Base-by-base conservation (phyloP, 2,329 filamentous ascomycete species). In the Aureobasidium subglaciale region DNA sequence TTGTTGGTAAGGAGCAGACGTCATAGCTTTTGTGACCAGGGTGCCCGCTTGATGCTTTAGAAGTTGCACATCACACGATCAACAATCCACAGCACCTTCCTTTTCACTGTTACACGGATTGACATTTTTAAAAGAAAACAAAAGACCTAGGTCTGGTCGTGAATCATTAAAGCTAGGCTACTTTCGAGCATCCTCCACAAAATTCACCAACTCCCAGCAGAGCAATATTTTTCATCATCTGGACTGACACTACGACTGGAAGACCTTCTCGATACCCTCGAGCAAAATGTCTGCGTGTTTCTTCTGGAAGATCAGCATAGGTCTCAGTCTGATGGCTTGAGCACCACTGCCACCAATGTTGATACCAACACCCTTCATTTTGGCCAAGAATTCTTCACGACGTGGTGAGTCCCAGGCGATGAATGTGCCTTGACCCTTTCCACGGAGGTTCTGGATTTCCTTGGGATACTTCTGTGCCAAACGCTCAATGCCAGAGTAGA, bases 241-340 rank as follows among this genome's bases (percentile, higher is more conserved):
- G 15, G 3, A 18, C 42, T 22, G 16, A n/a, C 4, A 11, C 13
- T 35, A 48, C 3, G 43, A 48, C 4, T 16, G 30, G 20, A 60
- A 59, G 4, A 56, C 54, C 46, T 46, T 58, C 35, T 57, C 46
- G 38, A 63, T 46, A n/a, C 67, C 64, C 62, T 65, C 63, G 35
- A 93, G 72, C 63, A 95, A 73, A 56, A 95, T 83, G 72, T 95
- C 87, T 20, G 86, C 90, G 72, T 96, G 91, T 68, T 86, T 81
- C 78, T 88, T 81, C 81, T 95, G 87, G 77, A 95, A 92, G 65
- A 90, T 84, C 64, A 95, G 74, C 90, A 95, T 95, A 41, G 90
- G 90, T 63, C 90, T 76, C 67, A 95, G 73, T 49, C 90, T 77
- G 16, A 95, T 85, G 25, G 90, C 88, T 49, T 65, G 77, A 65